Base-by-base conservation (phyloP, 192 early-diverging fungal species). In the Lunasporangiospora selenospora region DNA sequence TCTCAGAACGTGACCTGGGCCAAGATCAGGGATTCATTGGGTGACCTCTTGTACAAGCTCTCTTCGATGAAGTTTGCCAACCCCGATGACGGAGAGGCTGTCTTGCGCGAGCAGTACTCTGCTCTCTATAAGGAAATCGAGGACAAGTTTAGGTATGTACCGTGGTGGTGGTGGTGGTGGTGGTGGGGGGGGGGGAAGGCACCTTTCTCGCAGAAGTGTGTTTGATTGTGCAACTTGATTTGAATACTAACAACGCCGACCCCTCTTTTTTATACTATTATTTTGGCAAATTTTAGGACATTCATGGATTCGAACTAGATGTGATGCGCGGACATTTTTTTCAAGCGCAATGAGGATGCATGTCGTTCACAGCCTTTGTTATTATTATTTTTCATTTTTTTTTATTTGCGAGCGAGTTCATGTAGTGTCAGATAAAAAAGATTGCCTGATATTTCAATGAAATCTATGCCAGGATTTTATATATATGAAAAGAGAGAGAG, bases 1-100 rank as follows among this genome's bases (percentile, higher is more conserved):
- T 91, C 91, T 11, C 90, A 89, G 31, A 87, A 84, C 62, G 85
- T 98, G 58, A 94, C 97, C 3, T 99, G 96, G 96, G 85, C 89
- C 36, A 96, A 92, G 81, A 97, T 99, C 65, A 88, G 93, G 52
- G 95, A 98, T 39, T 77, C 79, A n/a, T 86, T 98, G 83, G 83
- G 89, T 39, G 98, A 98, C 58, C 78, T 97, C 43, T 75, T 98
- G 48, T 97, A 99, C 82, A 97, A 97, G 75, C 83, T 99, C 56
- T 95, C 88, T 77, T 96, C 95, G 30, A 99, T 99, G 98, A 99
- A 99, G 86, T 98, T 99, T 65, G 96, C 98, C 83, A 95, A 99
- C 77, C 98, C 98, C 9, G 93, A 87, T 42, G 97, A 99, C 77
- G 96, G 98, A 49, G 92, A 97, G 76, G 83, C 89, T 12, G 91